A percentile compares a stretch with the other conserved stretches of the same genome.
Evolutionary conservation across 768 basidiomycete genomes (phyloP).

Genomic region (Termitomyces sp.): DNA sequence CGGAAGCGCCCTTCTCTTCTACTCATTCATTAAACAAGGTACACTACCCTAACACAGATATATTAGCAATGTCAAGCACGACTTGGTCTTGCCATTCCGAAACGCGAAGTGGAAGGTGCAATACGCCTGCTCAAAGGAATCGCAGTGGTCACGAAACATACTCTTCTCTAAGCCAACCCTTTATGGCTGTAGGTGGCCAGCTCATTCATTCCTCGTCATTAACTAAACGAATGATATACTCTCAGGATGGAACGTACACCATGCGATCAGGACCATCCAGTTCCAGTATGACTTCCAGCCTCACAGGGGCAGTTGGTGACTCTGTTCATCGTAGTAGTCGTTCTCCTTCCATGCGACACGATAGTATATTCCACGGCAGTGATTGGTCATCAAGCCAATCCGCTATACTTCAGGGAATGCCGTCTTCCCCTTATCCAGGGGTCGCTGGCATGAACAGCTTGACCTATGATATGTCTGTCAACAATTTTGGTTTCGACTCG

Average conservation of each 20-base stretch:
- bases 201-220: background rate
- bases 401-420: conserved; percentile 24
- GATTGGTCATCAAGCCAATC: conserved; percentile 4
- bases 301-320: conserved; percentile 66
- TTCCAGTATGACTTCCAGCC: conserved; percentile 44
- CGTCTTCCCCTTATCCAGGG: conserved; percentile 23
- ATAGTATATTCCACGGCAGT: conserved; percentile 4
- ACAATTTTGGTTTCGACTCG: conserved; percentile 20
- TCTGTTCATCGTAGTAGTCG: conserved; percentile 26
- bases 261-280: conserved; percentile 35
- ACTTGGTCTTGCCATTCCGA: conserved; percentile 28
- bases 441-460: conserved; percentile 14
- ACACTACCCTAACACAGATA: conserved; percentile 26
- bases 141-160: conserved; percentile 33
- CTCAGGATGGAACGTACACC: conserved; percentile 11
- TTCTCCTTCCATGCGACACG: conserved; percentile 11
- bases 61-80: conserved; percentile 33
- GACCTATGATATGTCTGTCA: conserved; percentile 17
- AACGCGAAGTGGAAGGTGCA: conserved; percentile 27
- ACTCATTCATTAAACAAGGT: conserved; percentile 29
- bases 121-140: conserved; percentile 26
- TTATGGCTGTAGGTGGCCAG: conserved; percentile 30
- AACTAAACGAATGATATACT: background rate
- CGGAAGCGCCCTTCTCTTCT: conserved; percentile 29
- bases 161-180: conserved; percentile 26